Conservation (phyloP, 495 filamentous ascomycete species). For the Aspergillus carlsbadensis region DNA sequence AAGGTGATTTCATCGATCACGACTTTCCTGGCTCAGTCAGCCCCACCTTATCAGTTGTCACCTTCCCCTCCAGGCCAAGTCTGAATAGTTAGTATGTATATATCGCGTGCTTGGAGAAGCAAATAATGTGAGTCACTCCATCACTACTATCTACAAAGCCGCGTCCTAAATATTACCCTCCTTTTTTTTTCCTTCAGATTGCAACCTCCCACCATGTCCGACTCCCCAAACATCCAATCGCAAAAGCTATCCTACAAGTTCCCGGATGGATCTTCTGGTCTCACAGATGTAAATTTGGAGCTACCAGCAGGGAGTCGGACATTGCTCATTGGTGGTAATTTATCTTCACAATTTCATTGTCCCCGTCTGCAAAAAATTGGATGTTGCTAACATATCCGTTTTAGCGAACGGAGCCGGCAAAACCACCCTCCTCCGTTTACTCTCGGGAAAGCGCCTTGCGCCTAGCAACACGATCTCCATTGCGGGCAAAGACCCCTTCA, state of each 20-base stretch:
- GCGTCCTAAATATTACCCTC: background rate
- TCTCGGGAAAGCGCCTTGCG: slow-evolving; percentile 91
- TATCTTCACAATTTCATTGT: background rate
- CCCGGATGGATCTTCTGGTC: slow-evolving; percentile 72
- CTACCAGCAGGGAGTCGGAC: slow-evolving; percentile 84
- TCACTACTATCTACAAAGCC: background rate
- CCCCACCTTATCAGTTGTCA: slow-evolving; percentile 3
- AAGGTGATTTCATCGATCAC: slow-evolving; percentile 5
- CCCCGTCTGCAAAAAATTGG: background rate
- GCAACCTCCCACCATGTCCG: slow-evolving; percentile 16
- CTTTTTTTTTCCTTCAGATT: background rate
- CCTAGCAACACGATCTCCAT: slow-evolving; percentile 70
- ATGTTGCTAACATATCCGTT: background rate
- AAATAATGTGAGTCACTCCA: slow-evolving; percentile 10
- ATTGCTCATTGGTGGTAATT: slow-evolving; percentile 81
- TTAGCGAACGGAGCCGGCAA: slow-evolving; percentile 95
- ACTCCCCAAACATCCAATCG: slow-evolving; percentile 62
- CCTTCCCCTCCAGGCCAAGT: background rate
- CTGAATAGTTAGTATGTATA: background rate
- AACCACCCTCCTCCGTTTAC: slow-evolving; percentile 86
- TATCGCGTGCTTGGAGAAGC: slow-evolving; percentile 7
- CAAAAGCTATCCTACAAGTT: slow-evolving; percentile 83
- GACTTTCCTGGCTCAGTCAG: background rate
- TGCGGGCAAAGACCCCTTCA: slow-evolving; percentile 86
- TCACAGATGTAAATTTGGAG: slow-evolving; percentile 66